Base-by-base conservation (phyloP, 805 yeast genomes). In the Starmerella stellata region DNA sequence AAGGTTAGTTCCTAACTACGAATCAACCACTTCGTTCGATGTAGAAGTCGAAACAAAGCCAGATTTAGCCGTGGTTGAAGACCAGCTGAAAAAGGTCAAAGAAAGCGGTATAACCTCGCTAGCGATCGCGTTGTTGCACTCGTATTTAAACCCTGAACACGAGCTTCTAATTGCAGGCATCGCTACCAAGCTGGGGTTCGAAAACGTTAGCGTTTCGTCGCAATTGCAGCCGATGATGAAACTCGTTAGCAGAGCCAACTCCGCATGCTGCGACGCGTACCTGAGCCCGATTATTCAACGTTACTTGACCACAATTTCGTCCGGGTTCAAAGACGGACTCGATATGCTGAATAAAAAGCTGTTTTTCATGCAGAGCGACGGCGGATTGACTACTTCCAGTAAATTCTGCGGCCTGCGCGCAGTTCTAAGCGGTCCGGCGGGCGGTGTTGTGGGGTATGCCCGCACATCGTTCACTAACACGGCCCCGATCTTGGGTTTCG, bases 381-480 rank as follows among this genome's bases (percentile, higher is more conserved):
- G 96, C 41, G 96, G 96, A 2, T 66, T 87, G 42, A 83, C 85
- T 18, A 82, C 82, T 40, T 83, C 90, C 51, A 64, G 72, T 18
- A 68, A 71, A 36, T 87, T 87, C 55, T 76, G 94, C 0, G 96
- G 96, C 2, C 62, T 87, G 28, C 69, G 74, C 48, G 93, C 96
- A 3, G 78, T 87, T 36, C 59, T 87, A 27, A 81, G 95, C 1
- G 96, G 96, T 2, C 96, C 96, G 2, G 96, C 96, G 8, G 96
- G 96, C 29, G 96, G 96, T 36, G 93, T 87, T 42, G 95, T 87
- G 25, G 96, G 96, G 0, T 80, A 74, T 50, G 80, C 94, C 0
- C 68, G 72, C 38, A 85, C 96, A 0, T 79, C 93, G 44, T 81
- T 66, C 53, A 39, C 38, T 5, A 50, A 44, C 17, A n/a, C 28